These are phyloP conservation scores for Pseudogymnoascus sp. DNA, from an alignment of 2,329 filamentous ascomycete genomes.

Conservation along the genomic window DNA sequence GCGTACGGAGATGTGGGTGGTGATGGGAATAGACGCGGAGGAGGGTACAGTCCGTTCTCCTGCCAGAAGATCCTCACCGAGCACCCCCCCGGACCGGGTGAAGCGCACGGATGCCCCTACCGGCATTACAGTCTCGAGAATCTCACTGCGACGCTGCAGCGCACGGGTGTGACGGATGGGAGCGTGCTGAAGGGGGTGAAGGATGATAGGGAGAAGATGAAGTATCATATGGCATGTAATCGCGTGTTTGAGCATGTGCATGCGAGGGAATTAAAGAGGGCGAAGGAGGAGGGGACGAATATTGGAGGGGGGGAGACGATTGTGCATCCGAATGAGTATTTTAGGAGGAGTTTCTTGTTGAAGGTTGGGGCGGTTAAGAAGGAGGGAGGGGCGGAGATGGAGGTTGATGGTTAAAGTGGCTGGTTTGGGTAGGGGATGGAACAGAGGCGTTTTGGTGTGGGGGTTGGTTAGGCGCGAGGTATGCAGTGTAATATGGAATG, in stretches of 20 bases:
- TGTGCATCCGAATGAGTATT: slow-evolving; percentile 95
- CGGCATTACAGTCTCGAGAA: slow-evolving; percentile 88
- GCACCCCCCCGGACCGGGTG: slow-evolving; percentile 76
- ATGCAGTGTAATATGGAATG: slow-evolving; percentile 6
- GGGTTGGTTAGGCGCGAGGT: not conserved
- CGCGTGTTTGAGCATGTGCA: slow-evolving; percentile 86
- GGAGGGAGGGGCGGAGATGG: not conserved
- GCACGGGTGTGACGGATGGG: slow-evolving; percentile 72
- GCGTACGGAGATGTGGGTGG: slow-evolving; percentile 91
- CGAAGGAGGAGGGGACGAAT: slow-evolving; percentile 65
- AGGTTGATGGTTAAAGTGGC: not conserved
- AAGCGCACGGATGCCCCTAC: slow-evolving; percentile 95
- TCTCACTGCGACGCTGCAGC: slow-evolving; percentile 66
- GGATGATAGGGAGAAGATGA: slow-evolving; percentile 81
- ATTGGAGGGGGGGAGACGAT: slow-evolving; percentile 84
- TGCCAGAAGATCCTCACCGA: slow-evolving; percentile 95
- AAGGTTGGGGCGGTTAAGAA: slow-evolving; percentile 41
- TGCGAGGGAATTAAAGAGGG: slow-evolving; percentile 68
- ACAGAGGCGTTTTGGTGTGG: not conserved
- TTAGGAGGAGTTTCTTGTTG: slow-evolving; percentile 85
- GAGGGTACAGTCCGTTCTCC: slow-evolving; percentile 84
- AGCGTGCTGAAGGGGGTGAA: slow-evolving; percentile 73
- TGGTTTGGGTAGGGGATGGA: not conserved
- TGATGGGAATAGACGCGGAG: slow-evolving; percentile 77
- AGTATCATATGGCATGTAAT: slow-evolving; percentile 95